Conservation (phyloP, 345 rosid species). For the Ailanthus altissimus region DNA sequence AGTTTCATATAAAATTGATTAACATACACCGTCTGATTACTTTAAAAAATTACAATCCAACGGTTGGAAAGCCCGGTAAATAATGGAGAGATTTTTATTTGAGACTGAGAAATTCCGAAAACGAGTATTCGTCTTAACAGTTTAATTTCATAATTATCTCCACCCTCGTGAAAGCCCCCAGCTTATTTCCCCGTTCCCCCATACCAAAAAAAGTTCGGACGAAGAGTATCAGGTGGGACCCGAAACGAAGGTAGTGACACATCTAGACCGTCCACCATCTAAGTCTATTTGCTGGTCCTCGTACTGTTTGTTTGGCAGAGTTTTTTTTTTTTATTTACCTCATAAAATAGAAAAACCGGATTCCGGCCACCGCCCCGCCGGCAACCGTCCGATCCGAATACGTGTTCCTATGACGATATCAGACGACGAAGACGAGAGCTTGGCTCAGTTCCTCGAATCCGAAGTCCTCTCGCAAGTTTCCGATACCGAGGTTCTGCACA, state of each 20-base stretch:
- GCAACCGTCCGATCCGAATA: not conserved
- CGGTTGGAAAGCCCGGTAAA: not conserved
- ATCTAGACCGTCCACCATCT: constrained; percentile 5
- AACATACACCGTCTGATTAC: not conserved
- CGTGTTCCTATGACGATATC: constrained; percentile 44
- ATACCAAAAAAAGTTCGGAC: too few species aligned
- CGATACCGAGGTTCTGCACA: constrained; percentile 26
- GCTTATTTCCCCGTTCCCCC: too few species aligned
- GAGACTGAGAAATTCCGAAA: not conserved
- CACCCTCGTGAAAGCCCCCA: too few species aligned
- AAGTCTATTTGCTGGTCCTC: not conserved
- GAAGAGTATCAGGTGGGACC: constrained; percentile 1
- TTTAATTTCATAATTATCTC: too few species aligned
- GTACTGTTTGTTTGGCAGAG: not conserved
- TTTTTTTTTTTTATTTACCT: not conserved
- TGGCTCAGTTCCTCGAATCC: constrained; percentile 78
- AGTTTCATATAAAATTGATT: too few species aligned
- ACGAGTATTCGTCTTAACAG: too few species aligned
- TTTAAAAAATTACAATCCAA: not conserved
- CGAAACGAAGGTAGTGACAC: not conserved
- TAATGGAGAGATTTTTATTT: not conserved
- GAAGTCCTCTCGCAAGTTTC: constrained; percentile 60
- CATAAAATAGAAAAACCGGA: not conserved
- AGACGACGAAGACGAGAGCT: constrained; percentile 68
- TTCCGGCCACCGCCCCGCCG: not conserved